Percentiles rank a stretch among this genome's conserved stretches.
phyloP scores from a whole-genome alignment of 441 rosid species.

The Gossypium gossypioides region DNA sequence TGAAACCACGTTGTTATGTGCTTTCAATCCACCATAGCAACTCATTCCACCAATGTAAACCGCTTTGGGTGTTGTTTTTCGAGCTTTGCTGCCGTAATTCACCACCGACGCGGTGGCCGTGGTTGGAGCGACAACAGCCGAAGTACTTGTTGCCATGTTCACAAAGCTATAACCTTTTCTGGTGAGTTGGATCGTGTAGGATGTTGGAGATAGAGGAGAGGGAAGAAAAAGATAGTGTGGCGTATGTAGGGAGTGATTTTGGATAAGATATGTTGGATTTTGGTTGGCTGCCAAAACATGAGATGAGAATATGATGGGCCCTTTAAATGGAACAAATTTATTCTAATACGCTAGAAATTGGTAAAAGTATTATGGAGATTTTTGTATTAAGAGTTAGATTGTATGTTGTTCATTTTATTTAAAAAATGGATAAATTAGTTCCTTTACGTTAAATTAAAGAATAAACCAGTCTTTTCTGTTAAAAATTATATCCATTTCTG shows the following conservation, averaged over 20 bases:
- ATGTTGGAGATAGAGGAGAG: background rate
- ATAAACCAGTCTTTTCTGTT: fast-evolving
- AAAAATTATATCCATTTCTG: too few species aligned
- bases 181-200: background rate
- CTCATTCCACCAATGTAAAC: conserved; percentile 41
- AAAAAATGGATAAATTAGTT: too few species aligned
- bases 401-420: fast-evolving
- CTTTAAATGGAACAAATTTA: background rate
- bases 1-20: conserved; percentile 41
- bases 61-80: conserved; percentile 25
- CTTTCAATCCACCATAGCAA: conserved; percentile 51
- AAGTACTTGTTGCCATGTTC: conserved; percentile 35
- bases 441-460: too few species aligned
- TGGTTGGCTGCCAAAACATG: conserved; percentile 1
- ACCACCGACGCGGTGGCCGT: conserved; percentile 19
- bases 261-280: background rate
- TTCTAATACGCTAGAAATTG: background rate
- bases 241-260: background rate
- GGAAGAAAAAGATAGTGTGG: background rate
- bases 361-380: too few species aligned
- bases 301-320: background rate
- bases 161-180: background rate
- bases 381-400: too few species aligned
- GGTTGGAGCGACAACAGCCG: conserved; percentile 20
- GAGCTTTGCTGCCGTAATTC: conserved; percentile 18